phyloP scores from a whole-genome alignment of 2,329 filamentous ascomycete genomes.

The Eurotiales sp. region DNA sequence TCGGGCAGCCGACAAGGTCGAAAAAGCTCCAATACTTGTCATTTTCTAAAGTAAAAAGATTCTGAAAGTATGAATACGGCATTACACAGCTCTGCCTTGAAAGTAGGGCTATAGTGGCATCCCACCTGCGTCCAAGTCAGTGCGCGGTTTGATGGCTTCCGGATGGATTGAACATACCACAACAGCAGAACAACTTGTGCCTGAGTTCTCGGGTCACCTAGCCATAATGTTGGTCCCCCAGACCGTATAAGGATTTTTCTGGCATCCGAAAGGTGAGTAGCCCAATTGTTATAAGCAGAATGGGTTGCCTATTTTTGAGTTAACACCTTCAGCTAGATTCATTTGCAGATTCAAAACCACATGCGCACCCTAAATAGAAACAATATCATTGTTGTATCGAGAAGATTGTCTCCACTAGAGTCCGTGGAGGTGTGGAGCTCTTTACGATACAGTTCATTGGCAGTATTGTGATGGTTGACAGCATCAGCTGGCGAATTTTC shows the following conservation, averaged over 20 bases:
- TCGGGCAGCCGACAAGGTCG: slow-evolving; percentile 8
- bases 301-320: slow-evolving; percentile 5
- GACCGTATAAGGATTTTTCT: background rate
- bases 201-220: background rate
- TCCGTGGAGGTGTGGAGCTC: background rate
- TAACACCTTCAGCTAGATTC: background rate
- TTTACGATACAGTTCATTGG: background rate
- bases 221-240: slow-evolving; percentile 2
- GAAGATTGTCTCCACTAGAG: background rate
- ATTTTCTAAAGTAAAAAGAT: background rate
- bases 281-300: slow-evolving; percentile 6
- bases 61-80: slow-evolving; percentile 6
- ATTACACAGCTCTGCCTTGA: slow-evolving; percentile 1
- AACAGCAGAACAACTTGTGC: slow-evolving; percentile 4
- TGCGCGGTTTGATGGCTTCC: background rate
- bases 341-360: background rate
- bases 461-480: slow-evolving; percentile 3
- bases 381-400: slow-evolving; percentile 7
- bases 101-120: slow-evolving; percentile 6
- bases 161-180: background rate
- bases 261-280: background rate
- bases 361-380: slow-evolving; percentile 1
- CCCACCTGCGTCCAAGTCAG: slow-evolving; percentile 5
- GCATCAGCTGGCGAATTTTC: background rate
- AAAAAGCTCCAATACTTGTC: slow-evolving; percentile 6